Conservation (phyloP, 2,329 filamentous ascomycete genomes). For the Zymoseptoria tritici region DNA sequence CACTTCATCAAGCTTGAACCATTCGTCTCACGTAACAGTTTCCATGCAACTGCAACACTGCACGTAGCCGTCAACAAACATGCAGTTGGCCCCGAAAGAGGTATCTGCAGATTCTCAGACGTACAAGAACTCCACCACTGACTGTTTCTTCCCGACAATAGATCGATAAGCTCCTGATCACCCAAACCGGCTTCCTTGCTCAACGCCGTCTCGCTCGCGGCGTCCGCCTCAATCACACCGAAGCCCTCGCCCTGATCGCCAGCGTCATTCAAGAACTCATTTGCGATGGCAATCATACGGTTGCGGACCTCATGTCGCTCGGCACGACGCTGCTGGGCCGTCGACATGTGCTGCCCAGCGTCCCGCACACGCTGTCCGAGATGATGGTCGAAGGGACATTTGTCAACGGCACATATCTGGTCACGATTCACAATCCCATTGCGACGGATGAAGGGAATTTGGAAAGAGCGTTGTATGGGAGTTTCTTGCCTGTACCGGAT, state of each 20-base stretch:
- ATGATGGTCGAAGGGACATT: constrained; percentile 95
- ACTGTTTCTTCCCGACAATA: neutral
- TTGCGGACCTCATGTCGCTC: constrained; percentile 87
- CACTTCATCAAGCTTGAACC: neutral
- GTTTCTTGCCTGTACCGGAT: constrained; percentile 73
- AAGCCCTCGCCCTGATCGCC: constrained; percentile 77
- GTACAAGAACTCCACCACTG: neutral
- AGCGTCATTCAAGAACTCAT: constrained; percentile 92
- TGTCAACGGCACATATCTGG: constrained; percentile 80
- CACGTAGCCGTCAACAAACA: constrained; percentile 13
- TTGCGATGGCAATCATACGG: constrained; percentile 87
- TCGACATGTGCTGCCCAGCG: constrained; percentile 79
- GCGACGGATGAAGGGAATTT: constrained; percentile 79
- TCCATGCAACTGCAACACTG: constrained; percentile 3
- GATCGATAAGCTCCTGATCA: constrained; percentile 94
- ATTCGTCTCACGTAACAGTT: constrained; percentile 7
- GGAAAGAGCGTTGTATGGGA: constrained; percentile 80
- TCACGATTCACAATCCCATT: constrained; percentile 89
- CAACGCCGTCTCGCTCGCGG: constrained; percentile 83
- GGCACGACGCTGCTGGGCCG: constrained; percentile 89
- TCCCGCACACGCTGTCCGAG: constrained; percentile 69
- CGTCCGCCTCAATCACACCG: constrained; percentile 80
- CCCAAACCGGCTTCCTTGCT: constrained; percentile 78
- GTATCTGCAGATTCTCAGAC: constrained; percentile 11
- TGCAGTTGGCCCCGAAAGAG: constrained; percentile 33